A percentile compares a stretch with the other conserved stretches of the same genome.
Conservation (phyloP, 176 grass and related monocot species). For the Raddia distichophylla region DNA sequence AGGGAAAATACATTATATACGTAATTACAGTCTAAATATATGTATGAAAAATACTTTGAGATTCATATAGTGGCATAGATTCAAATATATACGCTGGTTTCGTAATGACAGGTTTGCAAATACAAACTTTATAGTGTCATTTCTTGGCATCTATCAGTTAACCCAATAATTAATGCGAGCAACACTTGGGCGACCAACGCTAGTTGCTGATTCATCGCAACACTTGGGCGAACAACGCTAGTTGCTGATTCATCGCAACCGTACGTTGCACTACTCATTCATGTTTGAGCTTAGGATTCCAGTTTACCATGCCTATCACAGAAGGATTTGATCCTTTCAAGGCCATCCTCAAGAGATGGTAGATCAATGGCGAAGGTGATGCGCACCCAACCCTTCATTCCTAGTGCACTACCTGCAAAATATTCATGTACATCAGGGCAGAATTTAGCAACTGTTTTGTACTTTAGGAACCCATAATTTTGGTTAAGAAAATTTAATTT, state of each 20-base stretch:
- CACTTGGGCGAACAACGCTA: background rate
- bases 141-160: no score
- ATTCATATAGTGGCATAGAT: no score
- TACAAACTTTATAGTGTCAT: no score
- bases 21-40: no score
- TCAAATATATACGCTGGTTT: no score
- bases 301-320: constrained; percentile 57
- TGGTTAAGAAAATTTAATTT: no score
- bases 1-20: no score
- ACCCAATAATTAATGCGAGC: background rate
- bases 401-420: constrained; percentile 59
- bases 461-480: no score
- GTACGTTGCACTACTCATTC: background rate
- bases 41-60: no score
- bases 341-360: constrained; percentile 54
- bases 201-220: background rate
- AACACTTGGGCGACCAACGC: background rate
- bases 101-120: no score
- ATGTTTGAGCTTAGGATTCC: constrained; percentile 4
- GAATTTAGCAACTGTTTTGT: background rate
- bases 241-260: background rate
- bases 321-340: constrained; percentile 71
- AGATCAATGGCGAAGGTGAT: constrained; percentile 63
- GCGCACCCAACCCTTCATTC: constrained; percentile 71
- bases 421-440: background rate